Evolutionary conservation across 169 alveolate species (phyloP), one percentile per base, ranked within the genome.

Genomic region (Haemoproteus tartakovskyi): DNA sequence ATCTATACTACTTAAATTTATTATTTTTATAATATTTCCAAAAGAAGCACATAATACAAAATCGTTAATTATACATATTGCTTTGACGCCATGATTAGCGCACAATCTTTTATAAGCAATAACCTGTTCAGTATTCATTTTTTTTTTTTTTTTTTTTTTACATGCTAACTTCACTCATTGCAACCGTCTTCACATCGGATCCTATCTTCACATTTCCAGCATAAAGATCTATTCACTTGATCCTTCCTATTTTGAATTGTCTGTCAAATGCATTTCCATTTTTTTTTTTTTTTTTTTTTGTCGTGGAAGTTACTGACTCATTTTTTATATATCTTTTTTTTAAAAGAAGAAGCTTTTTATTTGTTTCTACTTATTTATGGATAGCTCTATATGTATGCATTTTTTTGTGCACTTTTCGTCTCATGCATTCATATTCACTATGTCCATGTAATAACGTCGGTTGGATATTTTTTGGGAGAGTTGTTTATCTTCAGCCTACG

Each of bases 11-110:
- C 22, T n/a, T 40, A 67, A 3, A 47, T 67, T 67, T 52, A 67
- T 41, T 67, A 67, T 54, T 52, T 54, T 67, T 52, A 67, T 52
- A 26, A 43, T 41, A 67, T 67, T 67, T 38, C 82, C 82, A 27
- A 67, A 52, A 3, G 82, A 67, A 12, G 43, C 22, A 22, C 82
- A 51, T 19, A 67, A 18, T 40, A 67, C 5, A 21, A 8, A 43
- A 26, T 45, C 6, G 38, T 26, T 33, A 16, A 67, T 12, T 41
- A 67, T 26, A 38, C 70, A 56, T 46, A 67, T 57, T 2, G 74
- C 60, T 33, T 56, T 67, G 9, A 67, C 37, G 4, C 61, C 82
- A 46, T 67, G 64, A 36, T 67, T 67, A 27, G 22, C 64, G 40
- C 74, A 67, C 14, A 67, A 38, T 40, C 82, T 29, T 51, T 57